Percentiles rank a stretch among this genome's conserved stretches.
Evolutionary conservation across 352 stramenopile species (phyloP).

Genomic region (Phytophthora gonapodyides): DNA sequence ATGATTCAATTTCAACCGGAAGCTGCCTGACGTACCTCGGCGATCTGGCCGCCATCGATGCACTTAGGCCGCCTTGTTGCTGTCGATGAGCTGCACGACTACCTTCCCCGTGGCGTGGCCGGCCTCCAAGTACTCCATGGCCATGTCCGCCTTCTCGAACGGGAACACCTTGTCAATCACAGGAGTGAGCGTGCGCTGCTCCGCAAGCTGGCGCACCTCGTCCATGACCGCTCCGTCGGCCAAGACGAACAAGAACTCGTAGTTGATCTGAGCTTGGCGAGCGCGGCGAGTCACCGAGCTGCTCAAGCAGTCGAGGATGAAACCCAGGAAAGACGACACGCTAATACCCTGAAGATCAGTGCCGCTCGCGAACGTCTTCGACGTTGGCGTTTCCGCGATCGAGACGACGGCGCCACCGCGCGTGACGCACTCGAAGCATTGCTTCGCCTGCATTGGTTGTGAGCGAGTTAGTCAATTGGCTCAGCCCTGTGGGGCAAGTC

Average conservation of each 20-base stretch:
- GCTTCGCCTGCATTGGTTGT: slow-evolving; percentile 37
- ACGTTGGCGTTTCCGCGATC: slow-evolving; percentile 61
- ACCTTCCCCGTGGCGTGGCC: slow-evolving; percentile 70
- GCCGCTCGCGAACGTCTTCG: slow-evolving; percentile 34
- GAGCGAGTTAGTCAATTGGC: background rate
- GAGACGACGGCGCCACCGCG: slow-evolving; percentile 59
- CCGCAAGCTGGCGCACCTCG: slow-evolving; percentile 54
- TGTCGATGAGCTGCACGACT: slow-evolving; percentile 58
- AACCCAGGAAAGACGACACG: slow-evolving; percentile 52
- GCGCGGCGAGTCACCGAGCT: slow-evolving; percentile 59
- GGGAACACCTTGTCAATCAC: slow-evolving; percentile 74
- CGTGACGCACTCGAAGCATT: slow-evolving; percentile 71
- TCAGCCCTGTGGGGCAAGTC: background rate
- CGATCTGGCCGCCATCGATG: slow-evolving; percentile 6
- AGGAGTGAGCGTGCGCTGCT: slow-evolving; percentile 47
- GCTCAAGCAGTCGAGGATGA: slow-evolving; percentile 65
- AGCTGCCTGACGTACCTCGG: background rate
- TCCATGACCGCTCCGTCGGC: slow-evolving; percentile 49
- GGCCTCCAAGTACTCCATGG: slow-evolving; percentile 67
- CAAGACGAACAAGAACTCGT: slow-evolving; percentile 60
- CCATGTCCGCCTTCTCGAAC: slow-evolving; percentile 66
- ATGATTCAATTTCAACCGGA: slow-evolving; percentile 4
- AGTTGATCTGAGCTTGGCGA: slow-evolving; percentile 51
- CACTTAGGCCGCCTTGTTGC: slow-evolving; percentile 17
- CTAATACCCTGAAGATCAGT: slow-evolving; percentile 39